phyloP scores from a whole-genome alignment of 805 yeast species.

The Jamesozyma rosinii region DNA sequence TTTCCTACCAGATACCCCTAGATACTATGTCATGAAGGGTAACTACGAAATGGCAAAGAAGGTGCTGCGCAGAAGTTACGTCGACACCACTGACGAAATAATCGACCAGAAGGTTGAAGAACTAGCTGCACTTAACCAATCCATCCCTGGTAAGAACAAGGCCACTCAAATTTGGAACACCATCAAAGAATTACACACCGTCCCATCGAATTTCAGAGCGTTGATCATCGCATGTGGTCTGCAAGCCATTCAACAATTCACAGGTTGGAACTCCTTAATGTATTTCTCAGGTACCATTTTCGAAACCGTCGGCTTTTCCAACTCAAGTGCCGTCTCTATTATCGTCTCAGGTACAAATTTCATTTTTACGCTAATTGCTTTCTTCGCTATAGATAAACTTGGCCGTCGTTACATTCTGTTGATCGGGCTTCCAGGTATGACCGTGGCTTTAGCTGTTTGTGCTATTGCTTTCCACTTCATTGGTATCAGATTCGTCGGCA shows the following conservation, averaged over 20 bases:
- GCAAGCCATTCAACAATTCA: constrained; percentile 93
- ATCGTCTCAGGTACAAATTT: constrained; percentile 93
- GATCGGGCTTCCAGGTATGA: constrained; percentile 80
- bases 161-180: constrained; percentile 49
- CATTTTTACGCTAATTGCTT: constrained; percentile 75
- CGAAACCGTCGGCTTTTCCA: constrained; percentile 77
- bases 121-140: constrained; percentile 39
- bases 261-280: constrained; percentile 94
- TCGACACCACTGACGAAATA: constrained; percentile 51
- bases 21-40: constrained; percentile 72
- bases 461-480: constrained; percentile 88
- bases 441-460: constrained; percentile 62
- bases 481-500: constrained; percentile 47
- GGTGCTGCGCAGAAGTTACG: constrained; percentile 57
- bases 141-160: constrained; percentile 40
- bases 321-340: constrained; percentile 90
- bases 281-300: constrained; percentile 90
- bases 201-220: constrained; percentile 80
- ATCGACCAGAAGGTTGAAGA: constrained; percentile 63
- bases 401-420: constrained; percentile 81
- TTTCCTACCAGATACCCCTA: constrained; percentile 92
- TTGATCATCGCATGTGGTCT: constrained; percentile 82
- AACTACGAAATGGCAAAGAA: constrained; percentile 52
- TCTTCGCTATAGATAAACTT: constrained; percentile 74
- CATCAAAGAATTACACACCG: constrained; percentile 51